Evolutionary conservation across 2,329 filamentous ascomycete species (phyloP).

Genomic region (Cladobotryum mycophilum): DNA sequence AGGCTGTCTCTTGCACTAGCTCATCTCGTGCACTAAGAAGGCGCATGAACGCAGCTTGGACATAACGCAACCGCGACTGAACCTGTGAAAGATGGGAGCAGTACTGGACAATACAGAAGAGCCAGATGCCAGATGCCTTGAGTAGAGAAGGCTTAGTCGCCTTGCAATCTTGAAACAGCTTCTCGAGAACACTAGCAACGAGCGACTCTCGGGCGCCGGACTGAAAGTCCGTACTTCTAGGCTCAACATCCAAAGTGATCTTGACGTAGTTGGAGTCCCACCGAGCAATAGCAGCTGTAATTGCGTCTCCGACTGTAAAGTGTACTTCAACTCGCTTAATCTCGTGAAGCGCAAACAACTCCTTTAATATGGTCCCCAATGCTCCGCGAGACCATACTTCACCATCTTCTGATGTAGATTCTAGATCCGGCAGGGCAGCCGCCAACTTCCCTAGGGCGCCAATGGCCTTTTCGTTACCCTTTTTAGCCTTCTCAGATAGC

Average conservation of each 20-base stretch:
- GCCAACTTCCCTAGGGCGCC: slow-evolving; percentile 72
- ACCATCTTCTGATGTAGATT: slow-evolving; percentile 2
- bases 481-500: slow-evolving; percentile 63
- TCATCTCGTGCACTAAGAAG: slow-evolving; percentile 86
- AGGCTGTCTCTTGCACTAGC: slow-evolving; percentile 91
- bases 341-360: slow-evolving; percentile 72
- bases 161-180: slow-evolving; percentile 69
- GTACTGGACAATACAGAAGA: slow-evolving; percentile 85
- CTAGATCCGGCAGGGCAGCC: slow-evolving; percentile 33
- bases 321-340: slow-evolving; percentile 81
- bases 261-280: slow-evolving; percentile 80
- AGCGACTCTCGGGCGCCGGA: slow-evolving; percentile 35
- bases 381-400: slow-evolving; percentile 30
- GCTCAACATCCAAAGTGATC: slow-evolving; percentile 69
- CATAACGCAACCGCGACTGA: slow-evolving; percentile 66
- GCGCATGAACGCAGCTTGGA: slow-evolving; percentile 80
- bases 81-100: slow-evolving; percentile 74
- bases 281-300: slow-evolving; percentile 68
- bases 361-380: slow-evolving; percentile 54
- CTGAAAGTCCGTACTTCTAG: slow-evolving; percentile 27
- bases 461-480: slow-evolving; percentile 77
- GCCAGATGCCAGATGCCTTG: slow-evolving; percentile 92
- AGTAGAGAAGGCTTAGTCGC: slow-evolving; percentile 82
- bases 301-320: slow-evolving; percentile 83
- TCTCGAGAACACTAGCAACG: slow-evolving; percentile 57